These are phyloP conservation scores for Gaeumannomyces tritici DNA, from an alignment of 2,329 filamentous ascomycete genomes.

Conservation along the genomic window DNA sequence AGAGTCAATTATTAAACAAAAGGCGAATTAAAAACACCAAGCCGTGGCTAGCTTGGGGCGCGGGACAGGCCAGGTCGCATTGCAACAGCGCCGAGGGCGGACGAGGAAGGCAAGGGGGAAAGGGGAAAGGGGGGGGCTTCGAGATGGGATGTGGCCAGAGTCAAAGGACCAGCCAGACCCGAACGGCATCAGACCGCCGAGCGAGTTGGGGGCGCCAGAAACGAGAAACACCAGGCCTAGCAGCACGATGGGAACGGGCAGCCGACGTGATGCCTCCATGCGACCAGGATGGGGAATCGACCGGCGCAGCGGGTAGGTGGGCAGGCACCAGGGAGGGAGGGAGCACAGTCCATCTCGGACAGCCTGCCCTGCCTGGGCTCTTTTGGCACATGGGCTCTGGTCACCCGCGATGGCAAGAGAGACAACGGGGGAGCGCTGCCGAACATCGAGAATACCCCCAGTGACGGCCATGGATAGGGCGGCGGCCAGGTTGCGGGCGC, in stretches of 20 bases:
- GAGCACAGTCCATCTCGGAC: background rate
- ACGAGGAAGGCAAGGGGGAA: conserved; percentile 8
- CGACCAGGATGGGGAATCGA: background rate
- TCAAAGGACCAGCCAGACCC: background rate
- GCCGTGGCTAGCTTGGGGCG: conserved; percentile 13
- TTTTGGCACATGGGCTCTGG: background rate
- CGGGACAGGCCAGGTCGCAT: conserved; percentile 11
- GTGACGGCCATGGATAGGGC: background rate
- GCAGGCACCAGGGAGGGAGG: background rate
- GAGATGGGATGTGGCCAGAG: conserved; percentile 7
- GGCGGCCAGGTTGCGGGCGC: background rate
- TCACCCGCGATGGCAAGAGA: background rate
- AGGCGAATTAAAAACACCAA: conserved; percentile 25
- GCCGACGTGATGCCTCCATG: background rate
- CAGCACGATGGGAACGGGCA: conserved; percentile 14
- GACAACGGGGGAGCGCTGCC: background rate
- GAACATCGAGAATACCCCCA: too few relatives aligned
- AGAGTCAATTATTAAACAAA: conserved; percentile 11
- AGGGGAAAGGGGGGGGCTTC: conserved; percentile 1
- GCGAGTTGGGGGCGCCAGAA: background rate
- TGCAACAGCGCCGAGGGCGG: conserved; percentile 9
- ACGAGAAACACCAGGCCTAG: conserved; percentile 28
- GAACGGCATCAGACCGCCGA: background rate
- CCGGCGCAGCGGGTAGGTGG: too few relatives aligned
- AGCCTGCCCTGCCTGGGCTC: background rate